Base-by-base conservation (phyloP, 352 stramenopile genomes). In the Pythium oligandrum region DNA sequence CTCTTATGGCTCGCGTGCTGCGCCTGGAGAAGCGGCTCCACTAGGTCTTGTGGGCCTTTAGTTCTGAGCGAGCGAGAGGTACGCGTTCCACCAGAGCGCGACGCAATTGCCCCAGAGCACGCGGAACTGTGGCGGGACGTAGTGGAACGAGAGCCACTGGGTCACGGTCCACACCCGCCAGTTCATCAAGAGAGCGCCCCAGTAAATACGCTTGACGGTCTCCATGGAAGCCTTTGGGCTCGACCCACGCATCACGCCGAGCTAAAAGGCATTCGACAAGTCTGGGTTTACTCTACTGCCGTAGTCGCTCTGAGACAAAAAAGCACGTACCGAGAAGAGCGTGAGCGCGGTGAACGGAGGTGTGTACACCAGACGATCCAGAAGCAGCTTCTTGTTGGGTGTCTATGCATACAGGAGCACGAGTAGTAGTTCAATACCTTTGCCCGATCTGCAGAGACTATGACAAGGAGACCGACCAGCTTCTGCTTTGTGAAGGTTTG, bases 31-130 rank as follows among this genome's bases (percentile, higher is more conserved):
- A 26, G 0, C 17, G 17, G 17, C 17, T 26, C 17, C 17, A 26
- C 17, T 26, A 26, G 17, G 17, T 26, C 17, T 26, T 26, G 17
- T 26, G 17, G 17, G 17, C 17, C 17, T 26, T 26, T 26, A 26
- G 17, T 26, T 26, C 17, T 26, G 17, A 26, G 71, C 63, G 61
- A 90, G 75, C 36, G 77, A 88, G 50, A 90, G 61, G 63, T 90
- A 90, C 63, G 75, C 71, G 54, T 87, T 90, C 79, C 79, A 90
- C 79, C 77, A 88, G 33, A 90, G 73, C 33, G 77, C 77, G 35
- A 87, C 59, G 50, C 67, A 71, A 51, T 88, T 88, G 56, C 77
- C 79, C 79, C 79, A 90, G 38, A 90, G 54, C 43, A 90, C 79
- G n/a, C 77, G 77, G 42, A 86, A 53, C 2, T 84, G 77, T 43